Evolutionary conservation across 768 basidiomycete genomes (phyloP), one percentile per base, ranked within the genome.

Genomic region (Boletales sp.): DNA sequence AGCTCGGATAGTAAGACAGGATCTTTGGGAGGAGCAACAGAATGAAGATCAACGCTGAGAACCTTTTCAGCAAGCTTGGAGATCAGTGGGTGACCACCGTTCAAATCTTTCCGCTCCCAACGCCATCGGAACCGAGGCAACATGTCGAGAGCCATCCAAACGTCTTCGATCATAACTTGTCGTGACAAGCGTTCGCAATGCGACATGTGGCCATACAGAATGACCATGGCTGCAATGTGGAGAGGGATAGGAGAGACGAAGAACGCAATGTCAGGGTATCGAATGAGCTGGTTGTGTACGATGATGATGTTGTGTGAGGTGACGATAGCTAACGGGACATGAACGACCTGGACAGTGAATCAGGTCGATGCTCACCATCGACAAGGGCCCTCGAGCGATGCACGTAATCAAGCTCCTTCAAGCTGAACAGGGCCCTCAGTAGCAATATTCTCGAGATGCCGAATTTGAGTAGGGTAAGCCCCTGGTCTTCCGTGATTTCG

Each of bases 171-270:
- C 35, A 86, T 88, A 35, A 81, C 79, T 49, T 82, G 73, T 36
- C 74, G 76, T 2, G 84, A 68, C 25, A 90, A 75, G 37, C 77
- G 78, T 25, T 87, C 81, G 52, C 86, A 87, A 46, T 81, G 80
- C 8, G 86, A 88, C 79, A 90, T 90, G 60, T 87, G 87, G 1
- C 90, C 90, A 62, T 86, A 92, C 17, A 93, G 76, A 52, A 93
- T 91, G 50, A 92, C 87, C 90, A 93, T 91, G 8, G 90, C 90
- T 0, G 90, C 86, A 47, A 92, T 90, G 67, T 93, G 90, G 17
- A 93, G 75, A 13, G 90, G 90, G 51, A 89, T 90, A 2, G 90
- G 90, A 4, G 90, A 91, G 19, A 87, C 87, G 64, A 93, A 92
- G 72, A 93, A 93, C 4, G 84, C 87, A 57, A 87, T 86, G 50